Conservation (phyloP, 2,329 filamentous ascomycete species). For the Fusarium sp. region DNA sequence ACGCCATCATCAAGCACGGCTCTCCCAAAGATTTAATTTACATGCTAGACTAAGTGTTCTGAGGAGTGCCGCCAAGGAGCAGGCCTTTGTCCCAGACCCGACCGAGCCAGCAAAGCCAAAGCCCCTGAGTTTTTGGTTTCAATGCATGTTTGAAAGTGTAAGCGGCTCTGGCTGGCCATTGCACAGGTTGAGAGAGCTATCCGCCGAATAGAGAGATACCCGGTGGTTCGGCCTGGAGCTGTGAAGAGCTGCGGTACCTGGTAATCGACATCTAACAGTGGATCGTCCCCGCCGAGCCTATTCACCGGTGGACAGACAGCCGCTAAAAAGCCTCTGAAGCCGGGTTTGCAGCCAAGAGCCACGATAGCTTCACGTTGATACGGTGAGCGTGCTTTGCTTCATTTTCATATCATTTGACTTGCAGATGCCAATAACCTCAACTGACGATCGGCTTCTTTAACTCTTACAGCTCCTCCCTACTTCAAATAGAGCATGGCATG, state of each 20-base stretch:
- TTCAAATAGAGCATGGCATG: too few species aligned
- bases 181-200: conserved; percentile 8
- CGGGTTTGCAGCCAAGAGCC: too few species aligned
- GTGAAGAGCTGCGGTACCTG: conserved; percentile 7
- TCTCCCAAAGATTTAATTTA: background rate
- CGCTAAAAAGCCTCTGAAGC: conserved; percentile 18
- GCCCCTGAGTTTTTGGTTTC: conserved; percentile 13
- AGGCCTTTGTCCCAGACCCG: conserved; percentile 8
- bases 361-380: background rate
- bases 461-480: too few species aligned
- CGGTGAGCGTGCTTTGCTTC: background rate
- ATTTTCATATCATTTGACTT: too few species aligned
- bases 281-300: background rate
- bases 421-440: too few species aligned
- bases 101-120: too few species aligned
- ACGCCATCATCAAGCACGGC: conserved; percentile 13
- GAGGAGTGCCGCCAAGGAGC: background rate
- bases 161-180: conserved; percentile 12
- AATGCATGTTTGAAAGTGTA: background rate
- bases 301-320: background rate
- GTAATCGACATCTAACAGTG: conserved; percentile 25
- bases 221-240: background rate
- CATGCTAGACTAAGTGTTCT: background rate
- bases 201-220: conserved; percentile 15
- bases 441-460: too few species aligned